Percentiles rank a stretch among this genome's conserved stretches.
Conservation (phyloP, 805 yeast species). For the Saccharomyces paradoxus region DNA sequence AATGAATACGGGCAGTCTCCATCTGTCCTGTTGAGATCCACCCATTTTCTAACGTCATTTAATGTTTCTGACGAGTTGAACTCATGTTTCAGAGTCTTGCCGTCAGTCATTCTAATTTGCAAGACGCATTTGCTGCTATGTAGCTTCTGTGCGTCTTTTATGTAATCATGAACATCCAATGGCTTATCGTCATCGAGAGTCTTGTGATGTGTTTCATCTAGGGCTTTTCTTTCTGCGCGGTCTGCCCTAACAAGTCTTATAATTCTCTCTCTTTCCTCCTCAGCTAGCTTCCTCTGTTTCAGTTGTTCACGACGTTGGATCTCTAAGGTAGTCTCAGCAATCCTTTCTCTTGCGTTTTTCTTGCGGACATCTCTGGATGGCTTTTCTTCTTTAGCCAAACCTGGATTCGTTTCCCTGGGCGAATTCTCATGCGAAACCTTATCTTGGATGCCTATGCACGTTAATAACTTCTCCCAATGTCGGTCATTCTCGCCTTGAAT, state of each 20-base stretch:
- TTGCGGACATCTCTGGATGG: slow-evolving; percentile 1
- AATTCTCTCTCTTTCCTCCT: slow-evolving; percentile 49
- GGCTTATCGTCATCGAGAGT: not conserved
- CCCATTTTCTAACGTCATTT: slow-evolving; percentile 52
- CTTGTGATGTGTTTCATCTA: not conserved
- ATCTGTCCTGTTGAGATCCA: slow-evolving; percentile 45
- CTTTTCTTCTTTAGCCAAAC: not conserved
- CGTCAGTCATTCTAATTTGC: slow-evolving; percentile 61
- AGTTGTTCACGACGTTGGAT: slow-evolving; percentile 27
- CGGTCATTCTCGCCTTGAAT: slow-evolving; percentile 30
- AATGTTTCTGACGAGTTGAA: slow-evolving; percentile 43
- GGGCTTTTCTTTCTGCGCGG: slow-evolving; percentile 10
- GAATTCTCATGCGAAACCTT: slow-evolving; percentile 8
- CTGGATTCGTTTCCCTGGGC: not conserved
- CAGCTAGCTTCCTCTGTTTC: slow-evolving; percentile 27
- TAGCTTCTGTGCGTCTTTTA: slow-evolving; percentile 16
- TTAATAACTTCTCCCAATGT: slow-evolving; percentile 5
- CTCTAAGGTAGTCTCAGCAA: slow-evolving; percentile 20
- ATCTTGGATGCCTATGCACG: slow-evolving; percentile 10
- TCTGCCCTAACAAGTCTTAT: slow-evolving; percentile 35
- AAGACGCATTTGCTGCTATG: slow-evolving; percentile 34
- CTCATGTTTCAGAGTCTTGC: slow-evolving; percentile 44
- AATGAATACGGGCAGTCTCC: slow-evolving; percentile 38
- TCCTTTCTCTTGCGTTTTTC: slow-evolving; percentile 15
- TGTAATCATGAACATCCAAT: slow-evolving; percentile 24